Percentiles rank a stretch among this genome's conserved stretches.
Evolutionary conservation across 345 rosid species (phyloP).

Genomic region (Citrus hindsii): DNA sequence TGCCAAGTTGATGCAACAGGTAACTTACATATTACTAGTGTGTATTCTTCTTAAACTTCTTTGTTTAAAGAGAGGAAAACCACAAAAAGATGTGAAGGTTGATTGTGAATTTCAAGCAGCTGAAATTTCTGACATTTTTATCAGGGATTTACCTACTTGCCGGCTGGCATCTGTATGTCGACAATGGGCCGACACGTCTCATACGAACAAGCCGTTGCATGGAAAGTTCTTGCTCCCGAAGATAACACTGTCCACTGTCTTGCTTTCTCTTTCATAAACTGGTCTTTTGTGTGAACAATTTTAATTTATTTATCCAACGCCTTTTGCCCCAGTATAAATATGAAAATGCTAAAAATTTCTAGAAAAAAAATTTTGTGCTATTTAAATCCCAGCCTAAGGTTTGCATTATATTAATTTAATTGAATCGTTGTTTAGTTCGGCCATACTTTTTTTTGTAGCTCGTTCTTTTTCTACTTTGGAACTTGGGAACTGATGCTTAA

Average conservation of each 20-base stretch:
- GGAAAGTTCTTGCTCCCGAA: conserved; percentile 89
- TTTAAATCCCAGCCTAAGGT: conserved; percentile 24
- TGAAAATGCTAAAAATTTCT: neutral
- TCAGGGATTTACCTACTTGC: conserved; percentile 83
- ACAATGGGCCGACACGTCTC: conserved; percentile 93
- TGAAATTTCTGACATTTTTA: neutral
- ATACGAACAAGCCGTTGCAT: conserved; percentile 86
- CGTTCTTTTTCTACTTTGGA: neutral
- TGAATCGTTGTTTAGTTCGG: conserved; percentile 21
- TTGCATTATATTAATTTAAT: conserved; percentile 35
- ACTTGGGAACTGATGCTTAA: neutral
- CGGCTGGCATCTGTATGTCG: conserved; percentile 88
- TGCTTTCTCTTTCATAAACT: conserved; percentile 93
- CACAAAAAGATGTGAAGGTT: neutral
- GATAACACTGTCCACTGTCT: conserved; percentile 83
- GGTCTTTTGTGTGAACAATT: conserved; percentile 79
- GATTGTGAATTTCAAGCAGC: neutral
- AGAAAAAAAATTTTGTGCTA: conserved; percentile 31
- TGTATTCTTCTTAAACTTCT: neutral
- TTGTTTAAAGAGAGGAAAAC: neutral
- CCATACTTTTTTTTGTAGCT: neutral
- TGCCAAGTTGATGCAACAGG: conserved; percentile 94
- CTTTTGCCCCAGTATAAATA: conserved; percentile 2
- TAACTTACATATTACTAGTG: conserved; percentile 5
- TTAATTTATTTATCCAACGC: neutral